These are phyloP conservation scores for Fusarium tjaetaba DNA, from an alignment of 2,329 filamentous ascomycete genomes.

Conservation along the genomic window DNA sequence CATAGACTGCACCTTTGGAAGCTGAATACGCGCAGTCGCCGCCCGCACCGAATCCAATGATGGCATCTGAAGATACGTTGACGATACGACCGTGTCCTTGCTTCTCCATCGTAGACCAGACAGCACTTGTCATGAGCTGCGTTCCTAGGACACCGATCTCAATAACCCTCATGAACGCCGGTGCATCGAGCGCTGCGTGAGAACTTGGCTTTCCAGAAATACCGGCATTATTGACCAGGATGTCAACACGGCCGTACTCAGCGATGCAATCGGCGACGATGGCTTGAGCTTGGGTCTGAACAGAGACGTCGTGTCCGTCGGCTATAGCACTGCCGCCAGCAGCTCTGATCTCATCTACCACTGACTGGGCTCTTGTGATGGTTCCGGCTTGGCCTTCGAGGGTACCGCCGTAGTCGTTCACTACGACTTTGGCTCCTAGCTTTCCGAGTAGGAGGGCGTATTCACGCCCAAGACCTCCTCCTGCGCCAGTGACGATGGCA, in stretches of 20 bases:
- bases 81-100: constrained; percentile 8
- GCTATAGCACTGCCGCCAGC: background rate
- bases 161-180: constrained; percentile 18
- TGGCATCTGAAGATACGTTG: constrained; percentile 20
- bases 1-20: constrained; percentile 23
- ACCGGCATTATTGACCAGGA: constrained; percentile 19
- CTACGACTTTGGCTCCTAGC: background rate
- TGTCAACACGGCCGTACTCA: background rate
- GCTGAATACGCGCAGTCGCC: constrained; percentile 25
- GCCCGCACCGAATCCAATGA: constrained; percentile 34
- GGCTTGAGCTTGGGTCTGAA: background rate
- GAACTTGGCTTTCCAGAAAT: constrained; percentile 16
- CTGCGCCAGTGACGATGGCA: background rate
- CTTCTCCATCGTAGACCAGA: constrained; percentile 28
- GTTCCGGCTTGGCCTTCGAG: background rate
- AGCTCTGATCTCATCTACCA: background rate
- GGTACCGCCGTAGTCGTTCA: background rate
- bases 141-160: constrained; percentile 28
- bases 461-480: background rate
- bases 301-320: background rate
- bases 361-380: background rate
- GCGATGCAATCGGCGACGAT: background rate
- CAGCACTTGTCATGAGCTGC: constrained; percentile 26
- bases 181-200: background rate
- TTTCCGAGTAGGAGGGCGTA: background rate